Base-by-base conservation (phyloP, 345 rosid species). In the Kandelia obovata region DNA sequence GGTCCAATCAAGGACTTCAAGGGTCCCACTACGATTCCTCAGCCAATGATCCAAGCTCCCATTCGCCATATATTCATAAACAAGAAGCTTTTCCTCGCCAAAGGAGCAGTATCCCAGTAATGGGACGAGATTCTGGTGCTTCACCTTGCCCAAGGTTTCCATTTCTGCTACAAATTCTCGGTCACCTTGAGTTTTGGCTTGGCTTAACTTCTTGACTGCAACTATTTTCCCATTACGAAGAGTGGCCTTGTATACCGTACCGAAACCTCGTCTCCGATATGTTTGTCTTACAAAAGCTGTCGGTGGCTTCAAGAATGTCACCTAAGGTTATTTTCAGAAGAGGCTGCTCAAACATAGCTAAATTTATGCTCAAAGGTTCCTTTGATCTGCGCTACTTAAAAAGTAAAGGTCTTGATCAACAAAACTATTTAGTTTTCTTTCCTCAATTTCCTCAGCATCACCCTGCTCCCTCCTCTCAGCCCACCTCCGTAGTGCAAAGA, bases 131-230 rank as follows among this genome's bases (percentile, higher is more conserved):
- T 95, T 90, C 47, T 74, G 86, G 83, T 92, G 98, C 84, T 92
- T 95, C 37, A 95, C 96, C 83, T 95, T 92, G 37, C 97, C 99
- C 65, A 95, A 52, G 6, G 98, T 95, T 76, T 95, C 97, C 97
- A 90, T 90, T 61, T 95, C 99, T 2, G 99, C 99, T 0, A 84
- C 81, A 83, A 95, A 95, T 71, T 95, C 97, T 0, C 98, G 75
- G 74, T 87, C 77, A 7, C 98, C 99, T 59, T 95, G 98, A 5
- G 94, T 85, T 73, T 88, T 86, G 3, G 94, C 90, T 66, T 84
- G 84, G 61, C 89, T 95, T 57, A 95, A 82, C 85, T 95, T 92
- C 88, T 95, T 95, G 4, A 92, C 89, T 5, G 99, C 97, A n/a
- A 95, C 98, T 13, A 70, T 84, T 69, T 80, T 87, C 7, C 89